Conservation (phyloP, 148 eudicot genomes). For the Diospyros lotus region DNA sequence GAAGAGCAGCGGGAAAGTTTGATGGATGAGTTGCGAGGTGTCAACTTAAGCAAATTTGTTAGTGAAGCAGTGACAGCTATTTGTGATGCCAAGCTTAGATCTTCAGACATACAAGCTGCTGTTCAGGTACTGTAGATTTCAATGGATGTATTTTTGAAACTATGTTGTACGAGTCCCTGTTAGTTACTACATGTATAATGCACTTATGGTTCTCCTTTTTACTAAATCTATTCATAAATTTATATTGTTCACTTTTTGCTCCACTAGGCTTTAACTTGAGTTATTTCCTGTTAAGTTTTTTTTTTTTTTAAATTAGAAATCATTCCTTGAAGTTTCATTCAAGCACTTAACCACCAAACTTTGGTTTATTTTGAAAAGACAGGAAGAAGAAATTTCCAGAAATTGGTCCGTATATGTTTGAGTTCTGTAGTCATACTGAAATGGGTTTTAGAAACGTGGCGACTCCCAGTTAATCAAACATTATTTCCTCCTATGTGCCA, state of each 20-base stretch:
- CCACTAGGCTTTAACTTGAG: background rate
- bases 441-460: too few relatives aligned
- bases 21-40: conserved; percentile 86
- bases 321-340: background rate
- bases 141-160: background rate
- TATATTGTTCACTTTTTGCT: background rate
- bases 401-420: background rate
- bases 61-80: conserved; percentile 96
- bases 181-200: too few relatives aligned
- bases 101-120: conserved; percentile 92
- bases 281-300: background rate
- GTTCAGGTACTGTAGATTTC: conserved; percentile 60
- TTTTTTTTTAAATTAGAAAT: background rate
- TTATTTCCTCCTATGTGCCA: too few relatives aligned
- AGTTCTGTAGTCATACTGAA: background rate
- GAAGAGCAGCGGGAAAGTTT: conserved; percentile 94
- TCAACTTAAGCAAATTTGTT: conserved; percentile 94
- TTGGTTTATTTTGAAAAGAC: too few relatives aligned
- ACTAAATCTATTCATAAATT: background rate
- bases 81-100: conserved; percentile 89
- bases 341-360: background rate
- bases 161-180: background rate
- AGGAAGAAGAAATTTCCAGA: too few relatives aligned
- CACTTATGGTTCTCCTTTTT: background rate
- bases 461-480: too few relatives aligned